Evolutionary conservation across 768 basidiomycete species (phyloP), one percentile per base, ranked within the genome.

Genomic region (Leccinum variicolor): DNA sequence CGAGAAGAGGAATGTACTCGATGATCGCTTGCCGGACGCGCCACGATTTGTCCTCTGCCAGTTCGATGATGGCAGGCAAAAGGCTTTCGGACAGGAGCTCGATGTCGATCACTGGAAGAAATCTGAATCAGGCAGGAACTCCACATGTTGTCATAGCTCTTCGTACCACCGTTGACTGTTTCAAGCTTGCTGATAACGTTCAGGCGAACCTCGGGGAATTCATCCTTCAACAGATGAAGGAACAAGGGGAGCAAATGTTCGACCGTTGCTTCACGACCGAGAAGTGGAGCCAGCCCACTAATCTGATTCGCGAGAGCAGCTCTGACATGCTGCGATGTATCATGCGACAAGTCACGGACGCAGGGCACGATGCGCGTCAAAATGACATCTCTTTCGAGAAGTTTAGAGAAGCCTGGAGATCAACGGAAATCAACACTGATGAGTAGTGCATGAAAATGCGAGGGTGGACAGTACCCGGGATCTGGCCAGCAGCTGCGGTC

Each of bases 1-100:
- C 95, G 48, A 99, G 88, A 21, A 98, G 84, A n/a, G 97, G 97
- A 65, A 99, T 91, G 76, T 99, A 98, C 75, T 98, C 97, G 74
- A 99, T 99, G 77, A 99, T 98, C 8, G 97, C 97, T 74, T 99
- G 97, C 64, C 97, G 89, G 19, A 99, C 96, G 28, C 97, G 90
- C 97, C 97, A 99, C 59, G 97, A 97, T 73, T 98, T 99, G 79
- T 99, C 97, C 74, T 98, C 96, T 8, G 97, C 97, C 33, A 99
- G 81, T 70, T 98, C 92, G 61, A 98, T 91, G 63, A 99, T 98
- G 36, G 97, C 97, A 9, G 97, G 97, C 29, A 99, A 84, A 36
- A 99, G 87, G 63, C 92, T 95, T 64, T 95, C 94, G 1, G 94
- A 93, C 52, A 99, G 77, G 29, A 94, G 81, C 59, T 98, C 93